phyloP scores from a whole-genome alignment of 148 eudicot species.

The Vaccinium darrowii region DNA sequence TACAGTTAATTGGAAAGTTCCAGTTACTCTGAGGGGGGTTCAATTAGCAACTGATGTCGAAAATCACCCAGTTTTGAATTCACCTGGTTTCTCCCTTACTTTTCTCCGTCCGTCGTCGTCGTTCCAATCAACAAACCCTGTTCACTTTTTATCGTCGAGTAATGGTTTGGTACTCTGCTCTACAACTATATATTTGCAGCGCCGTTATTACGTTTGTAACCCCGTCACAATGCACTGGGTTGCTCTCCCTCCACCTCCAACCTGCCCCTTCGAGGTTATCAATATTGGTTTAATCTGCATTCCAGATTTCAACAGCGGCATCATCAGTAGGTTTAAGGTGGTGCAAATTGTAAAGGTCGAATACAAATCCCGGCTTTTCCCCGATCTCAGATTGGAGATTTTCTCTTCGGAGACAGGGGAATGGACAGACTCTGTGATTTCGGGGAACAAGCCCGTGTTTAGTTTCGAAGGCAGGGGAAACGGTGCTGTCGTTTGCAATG shows the following conservation, averaged over 20 bases:
- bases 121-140: too few species aligned
- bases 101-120: neutral
- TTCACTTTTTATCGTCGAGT: neutral
- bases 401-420: neutral
- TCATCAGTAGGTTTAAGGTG: neutral
- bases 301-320: neutral
- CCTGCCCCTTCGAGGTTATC: too few species aligned
- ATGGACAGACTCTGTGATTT: neutral
- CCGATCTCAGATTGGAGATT: neutral
- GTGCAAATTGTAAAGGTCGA: neutral
- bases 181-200: neutral
- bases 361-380: neutral
- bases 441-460: neutral
- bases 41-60: neutral
- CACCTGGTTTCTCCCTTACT: neutral
- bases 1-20: too few species aligned
- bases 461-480: neutral
- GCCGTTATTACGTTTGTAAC: neutral
- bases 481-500: neutral
- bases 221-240: neutral
- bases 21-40: neutral
- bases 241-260: neutral
- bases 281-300: too few species aligned
- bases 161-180: neutral
- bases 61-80: neutral